A percentile compares a stretch with the other conserved stretches of the same genome.
Evolutionary conservation across 108 stramenopile genomes (phyloP).

Genomic region (Schizochytrium sp.): DNA sequence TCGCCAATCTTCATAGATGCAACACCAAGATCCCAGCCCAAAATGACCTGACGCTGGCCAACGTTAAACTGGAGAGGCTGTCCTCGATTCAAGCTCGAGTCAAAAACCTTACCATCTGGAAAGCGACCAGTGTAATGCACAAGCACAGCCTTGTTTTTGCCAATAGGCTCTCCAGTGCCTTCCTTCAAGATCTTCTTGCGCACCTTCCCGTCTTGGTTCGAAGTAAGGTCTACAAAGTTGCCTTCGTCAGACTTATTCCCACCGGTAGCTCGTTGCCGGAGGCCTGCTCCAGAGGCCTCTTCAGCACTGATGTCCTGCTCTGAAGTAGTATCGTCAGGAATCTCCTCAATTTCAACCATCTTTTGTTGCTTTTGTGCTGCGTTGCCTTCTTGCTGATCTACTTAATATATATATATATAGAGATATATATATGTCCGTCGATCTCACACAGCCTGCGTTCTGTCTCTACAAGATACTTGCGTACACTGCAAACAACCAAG

Average conservation of each 20-base stretch:
- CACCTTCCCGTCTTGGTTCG: conserved; percentile 18
- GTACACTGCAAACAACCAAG: too few species aligned
- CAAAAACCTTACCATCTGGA: conserved; percentile 48
- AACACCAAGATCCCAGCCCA: conserved; percentile 67
- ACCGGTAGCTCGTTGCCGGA: background rate
- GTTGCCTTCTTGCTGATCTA: too few species aligned
- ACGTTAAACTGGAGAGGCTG: conserved; percentile 63
- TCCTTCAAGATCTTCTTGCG: conserved; percentile 37
- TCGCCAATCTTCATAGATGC: conserved; percentile 75
- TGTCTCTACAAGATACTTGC: too few species aligned
- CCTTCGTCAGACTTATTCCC: background rate
- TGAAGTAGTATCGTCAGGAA: background rate
- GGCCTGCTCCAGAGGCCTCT: background rate
- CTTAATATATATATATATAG: too few species aligned
- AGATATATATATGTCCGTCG: too few species aligned
- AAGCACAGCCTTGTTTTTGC: conserved; percentile 13
- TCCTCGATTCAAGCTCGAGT: conserved; percentile 35
- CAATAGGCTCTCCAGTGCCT: background rate
- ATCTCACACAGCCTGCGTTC: too few species aligned
- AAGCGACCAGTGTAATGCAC: conserved; percentile 42
- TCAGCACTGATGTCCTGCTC: background rate
- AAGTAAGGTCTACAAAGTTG: background rate
- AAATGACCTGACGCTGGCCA: conserved; percentile 63
- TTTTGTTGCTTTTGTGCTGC: background rate
- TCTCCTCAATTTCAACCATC: conserved; percentile 31